Percentiles rank a stretch among this genome's conserved stretches.
phyloP scores from a whole-genome alignment of 2,329 filamentous ascomycete species.

The Epichloe gansuensis region DNA sequence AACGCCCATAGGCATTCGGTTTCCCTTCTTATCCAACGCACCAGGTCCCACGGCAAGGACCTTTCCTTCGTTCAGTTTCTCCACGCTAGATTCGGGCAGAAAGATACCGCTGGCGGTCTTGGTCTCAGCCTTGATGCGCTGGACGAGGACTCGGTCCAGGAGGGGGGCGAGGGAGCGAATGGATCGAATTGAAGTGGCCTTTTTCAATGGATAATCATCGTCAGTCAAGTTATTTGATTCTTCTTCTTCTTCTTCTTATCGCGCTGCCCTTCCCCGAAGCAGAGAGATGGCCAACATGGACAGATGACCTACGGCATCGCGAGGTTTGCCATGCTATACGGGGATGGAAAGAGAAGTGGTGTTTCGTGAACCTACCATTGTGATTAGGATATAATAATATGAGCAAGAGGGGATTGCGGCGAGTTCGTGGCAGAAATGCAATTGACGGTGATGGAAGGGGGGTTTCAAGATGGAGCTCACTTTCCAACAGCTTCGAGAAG shows the following conservation, averaged over 20 bases:
- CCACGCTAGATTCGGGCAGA: slow-evolving; percentile 90
- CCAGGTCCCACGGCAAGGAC: slow-evolving; percentile 93
- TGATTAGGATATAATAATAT: slow-evolving; percentile 9
- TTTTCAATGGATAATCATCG: background rate
- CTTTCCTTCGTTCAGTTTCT: slow-evolving; percentile 96
- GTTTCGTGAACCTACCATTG: slow-evolving; percentile 14
- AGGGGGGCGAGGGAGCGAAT: slow-evolving; percentile 92
- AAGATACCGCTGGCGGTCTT: slow-evolving; percentile 97
- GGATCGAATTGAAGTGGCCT: slow-evolving; percentile 73
- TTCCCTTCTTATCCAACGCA: slow-evolving; percentile 73
- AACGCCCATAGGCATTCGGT: slow-evolving; percentile 77
- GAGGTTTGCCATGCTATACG: background rate
- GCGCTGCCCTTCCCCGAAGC: background rate
- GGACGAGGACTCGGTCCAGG: slow-evolving; percentile 94
- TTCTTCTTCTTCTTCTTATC: background rate
- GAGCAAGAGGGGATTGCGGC: background rate
- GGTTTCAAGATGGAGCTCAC: slow-evolving; percentile 17
- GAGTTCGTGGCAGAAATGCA: background rate
- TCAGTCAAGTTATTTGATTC: no score
- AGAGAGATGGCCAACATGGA: background rate
- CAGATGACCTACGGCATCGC: background rate
- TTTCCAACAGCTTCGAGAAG: slow-evolving; percentile 31
- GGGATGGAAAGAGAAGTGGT: background rate
- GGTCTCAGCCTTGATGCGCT: slow-evolving; percentile 92
- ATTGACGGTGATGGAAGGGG: slow-evolving; percentile 1